phyloP scores from a whole-genome alignment of 2,329 filamentous ascomycete genomes.

The Thyridium curvatum region DNA sequence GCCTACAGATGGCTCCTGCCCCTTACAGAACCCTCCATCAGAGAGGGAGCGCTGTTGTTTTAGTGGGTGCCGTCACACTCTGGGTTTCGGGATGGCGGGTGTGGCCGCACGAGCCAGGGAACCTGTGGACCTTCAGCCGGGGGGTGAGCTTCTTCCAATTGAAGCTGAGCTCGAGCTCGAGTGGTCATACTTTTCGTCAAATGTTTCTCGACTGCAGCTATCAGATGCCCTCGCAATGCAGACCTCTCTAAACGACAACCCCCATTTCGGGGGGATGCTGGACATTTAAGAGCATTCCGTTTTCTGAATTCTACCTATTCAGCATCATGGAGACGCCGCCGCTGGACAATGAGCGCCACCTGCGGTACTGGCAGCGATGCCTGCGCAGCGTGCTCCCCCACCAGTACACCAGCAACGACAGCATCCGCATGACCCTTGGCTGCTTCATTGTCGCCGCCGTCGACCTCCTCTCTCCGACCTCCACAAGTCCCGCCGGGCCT shows the following conservation, averaged over 20 bases:
- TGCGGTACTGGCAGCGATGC: constrained; percentile 91
- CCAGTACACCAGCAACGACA: constrained; percentile 82
- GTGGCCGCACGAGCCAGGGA: too few relatives aligned
- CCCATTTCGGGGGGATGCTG: background rate
- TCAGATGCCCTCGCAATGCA: background rate
- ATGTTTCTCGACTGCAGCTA: too few relatives aligned
- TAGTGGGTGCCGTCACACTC: too few relatives aligned
- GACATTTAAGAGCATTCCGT: background rate
- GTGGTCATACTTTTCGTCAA: too few relatives aligned
- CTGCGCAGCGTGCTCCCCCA: constrained; percentile 74
- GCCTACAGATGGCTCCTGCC: too few relatives aligned
- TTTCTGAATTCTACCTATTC: background rate
- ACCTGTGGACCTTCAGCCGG: too few relatives aligned
- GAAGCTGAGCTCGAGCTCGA: too few relatives aligned
- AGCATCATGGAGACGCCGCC: constrained; percentile 10
- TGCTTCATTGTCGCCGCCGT: constrained; percentile 86
- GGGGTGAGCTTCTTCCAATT: too few relatives aligned
- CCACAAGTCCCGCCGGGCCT: constrained; percentile 34
- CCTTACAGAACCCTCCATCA: too few relatives aligned
- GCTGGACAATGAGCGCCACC: constrained; percentile 61
- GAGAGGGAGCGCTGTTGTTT: too few relatives aligned
- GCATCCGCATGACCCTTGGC: constrained; percentile 80
- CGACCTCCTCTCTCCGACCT: constrained; percentile 66
- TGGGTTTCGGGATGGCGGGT: too few relatives aligned
- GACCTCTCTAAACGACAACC: background rate